A percentile compares a stretch with the other conserved stretches of the same genome.
Conservation (phyloP, 2,329 filamentous ascomycete genomes). For the Sodiomyces alkalinus region DNA sequence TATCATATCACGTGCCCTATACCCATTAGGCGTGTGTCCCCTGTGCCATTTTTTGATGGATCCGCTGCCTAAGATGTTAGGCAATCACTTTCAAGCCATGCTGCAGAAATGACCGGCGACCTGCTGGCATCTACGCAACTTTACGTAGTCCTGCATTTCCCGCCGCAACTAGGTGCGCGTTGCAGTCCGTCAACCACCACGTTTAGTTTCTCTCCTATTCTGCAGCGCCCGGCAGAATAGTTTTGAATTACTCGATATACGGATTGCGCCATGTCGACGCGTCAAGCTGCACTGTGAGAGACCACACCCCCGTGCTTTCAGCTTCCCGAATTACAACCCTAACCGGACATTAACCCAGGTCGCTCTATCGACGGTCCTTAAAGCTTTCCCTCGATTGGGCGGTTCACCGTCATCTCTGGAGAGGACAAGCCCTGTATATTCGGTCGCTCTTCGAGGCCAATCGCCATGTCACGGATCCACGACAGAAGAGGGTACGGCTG, state of each 20-base stretch:
- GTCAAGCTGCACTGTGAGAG: constrained; percentile 36
- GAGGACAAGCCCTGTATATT: constrained; percentile 91
- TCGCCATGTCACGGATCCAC: constrained; percentile 65
- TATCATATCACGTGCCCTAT: no score
- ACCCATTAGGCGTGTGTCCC: no score
- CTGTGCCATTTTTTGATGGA: no score
- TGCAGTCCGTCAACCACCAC: no score
- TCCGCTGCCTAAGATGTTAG: no score
- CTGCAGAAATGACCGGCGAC: no score
- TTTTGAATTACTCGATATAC: not conserved
- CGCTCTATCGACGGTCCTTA: constrained; percentile 80
- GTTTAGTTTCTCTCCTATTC: no score
- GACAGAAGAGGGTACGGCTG: constrained; percentile 62
- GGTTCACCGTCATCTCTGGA: constrained; percentile 84
- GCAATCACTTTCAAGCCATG: no score
- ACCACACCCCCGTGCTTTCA: constrained; percentile 6
- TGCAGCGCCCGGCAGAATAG: no score
- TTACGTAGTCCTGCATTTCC: no score
- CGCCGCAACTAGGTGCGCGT: no score
- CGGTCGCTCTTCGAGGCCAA: constrained; percentile 92
- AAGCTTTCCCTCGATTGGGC: constrained; percentile 94
- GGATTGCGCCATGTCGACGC: constrained; percentile 28
- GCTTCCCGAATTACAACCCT: not conserved
- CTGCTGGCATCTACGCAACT: no score
- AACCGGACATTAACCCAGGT: constrained; percentile 22